Percentiles rank a stretch among this genome's conserved stretches.
phyloP scores from a whole-genome alignment of 345 rosid genomes.

The Eucalyptus globulus region DNA sequence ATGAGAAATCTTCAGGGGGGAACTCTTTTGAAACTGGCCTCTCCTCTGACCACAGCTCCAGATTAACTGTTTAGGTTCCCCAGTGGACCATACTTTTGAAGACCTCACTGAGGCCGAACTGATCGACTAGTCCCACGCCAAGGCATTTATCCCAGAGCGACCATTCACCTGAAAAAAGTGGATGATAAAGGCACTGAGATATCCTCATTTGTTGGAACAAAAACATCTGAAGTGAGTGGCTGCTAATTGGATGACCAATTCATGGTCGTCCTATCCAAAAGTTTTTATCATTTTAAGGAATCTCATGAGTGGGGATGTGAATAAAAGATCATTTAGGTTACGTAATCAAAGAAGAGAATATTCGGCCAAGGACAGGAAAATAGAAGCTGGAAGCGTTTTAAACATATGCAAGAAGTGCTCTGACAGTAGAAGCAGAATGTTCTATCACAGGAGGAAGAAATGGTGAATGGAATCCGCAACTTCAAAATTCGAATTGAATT shows the following conservation, averaged over 20 bases:
- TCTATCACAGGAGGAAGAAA: background rate
- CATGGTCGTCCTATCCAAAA: background rate
- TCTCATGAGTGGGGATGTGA: background rate
- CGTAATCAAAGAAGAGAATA: background rate
- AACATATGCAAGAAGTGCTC: background rate
- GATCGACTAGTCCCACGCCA: slow-evolving; percentile 36
- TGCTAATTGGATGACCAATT: background rate
- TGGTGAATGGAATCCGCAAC: background rate
- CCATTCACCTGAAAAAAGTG: slow-evolving; percentile 52
- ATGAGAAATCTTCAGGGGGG: slow-evolving; percentile 44
- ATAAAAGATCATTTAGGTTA: background rate
- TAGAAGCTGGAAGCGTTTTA: background rate
- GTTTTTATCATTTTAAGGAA: background rate
- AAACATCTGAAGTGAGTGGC: background rate
- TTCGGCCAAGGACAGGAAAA: background rate
- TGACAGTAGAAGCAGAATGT: background rate
- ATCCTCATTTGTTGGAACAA: background rate
- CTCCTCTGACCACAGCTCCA: slow-evolving; percentile 90
- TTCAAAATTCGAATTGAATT: background rate
- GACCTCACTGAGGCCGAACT: slow-evolving; percentile 39
- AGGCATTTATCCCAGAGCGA: slow-evolving; percentile 56
- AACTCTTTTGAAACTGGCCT: slow-evolving; percentile 65
- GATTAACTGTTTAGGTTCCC: slow-evolving; percentile 67
- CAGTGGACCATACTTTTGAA: slow-evolving; percentile 54
- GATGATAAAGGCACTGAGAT: background rate